Percentiles rank a stretch among this genome's conserved stretches.
phyloP scores from a whole-genome alignment of 345 rosid species.

The Eucalyptus polyanthemos region DNA sequence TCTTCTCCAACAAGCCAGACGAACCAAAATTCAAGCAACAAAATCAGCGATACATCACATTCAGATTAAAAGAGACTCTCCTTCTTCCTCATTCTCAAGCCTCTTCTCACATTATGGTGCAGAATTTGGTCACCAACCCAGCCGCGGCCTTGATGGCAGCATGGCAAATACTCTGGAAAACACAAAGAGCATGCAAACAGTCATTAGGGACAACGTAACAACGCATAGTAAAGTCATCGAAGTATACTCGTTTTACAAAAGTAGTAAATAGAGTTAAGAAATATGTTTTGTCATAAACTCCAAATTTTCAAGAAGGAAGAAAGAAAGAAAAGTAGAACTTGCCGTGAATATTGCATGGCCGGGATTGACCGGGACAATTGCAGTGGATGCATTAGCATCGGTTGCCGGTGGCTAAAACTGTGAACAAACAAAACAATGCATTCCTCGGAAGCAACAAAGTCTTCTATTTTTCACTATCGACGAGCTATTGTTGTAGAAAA shows the following conservation, averaged over 20 bases:
- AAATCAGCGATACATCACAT: neutral
- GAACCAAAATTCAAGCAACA: neutral
- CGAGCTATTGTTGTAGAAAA: neutral
- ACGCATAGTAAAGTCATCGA: neutral
- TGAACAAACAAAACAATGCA: neutral
- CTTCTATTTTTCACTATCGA: neutral
- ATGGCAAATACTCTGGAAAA: neutral
- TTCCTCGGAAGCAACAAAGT: neutral
- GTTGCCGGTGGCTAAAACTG: neutral
- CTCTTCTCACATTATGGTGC: neutral
- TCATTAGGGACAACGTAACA: neutral
- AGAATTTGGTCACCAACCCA: neutral
- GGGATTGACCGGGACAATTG: neutral
- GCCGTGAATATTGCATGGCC: neutral
- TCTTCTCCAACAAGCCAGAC: neutral
- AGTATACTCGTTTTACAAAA: neutral
- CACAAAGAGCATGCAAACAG: neutral
- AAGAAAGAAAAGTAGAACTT: neutral
- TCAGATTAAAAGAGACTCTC: neutral
- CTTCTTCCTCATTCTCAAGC: neutral
- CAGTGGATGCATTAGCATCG: neutral
- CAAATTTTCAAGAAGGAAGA: neutral
- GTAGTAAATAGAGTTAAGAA: neutral
- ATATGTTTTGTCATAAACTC: neutral
- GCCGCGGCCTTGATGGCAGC: accelerated